Conservation (phyloP, 768 basidiomycete genomes). For the Psilocybe sp. region DNA sequence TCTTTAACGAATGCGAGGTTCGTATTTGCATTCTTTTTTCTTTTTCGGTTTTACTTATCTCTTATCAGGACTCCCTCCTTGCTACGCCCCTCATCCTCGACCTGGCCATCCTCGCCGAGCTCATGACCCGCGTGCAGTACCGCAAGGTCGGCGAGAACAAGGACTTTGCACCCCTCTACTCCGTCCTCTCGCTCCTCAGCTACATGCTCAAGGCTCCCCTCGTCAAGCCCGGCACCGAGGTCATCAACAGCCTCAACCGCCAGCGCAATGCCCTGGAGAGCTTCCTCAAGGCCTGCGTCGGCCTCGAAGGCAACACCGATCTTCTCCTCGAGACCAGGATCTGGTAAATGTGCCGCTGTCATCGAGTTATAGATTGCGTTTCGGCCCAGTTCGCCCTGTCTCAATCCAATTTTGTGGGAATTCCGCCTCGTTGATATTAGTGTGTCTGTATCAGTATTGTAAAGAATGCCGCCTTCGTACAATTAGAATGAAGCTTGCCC, state of each 20-base stretch:
- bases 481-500: too few species aligned
- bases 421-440: too few species aligned
- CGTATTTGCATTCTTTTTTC: slow-evolving; percentile 14
- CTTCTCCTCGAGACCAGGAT: slow-evolving; percentile 83
- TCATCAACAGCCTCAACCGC: slow-evolving; percentile 92
- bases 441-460: too few species aligned
- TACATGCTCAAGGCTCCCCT: slow-evolving; percentile 99
- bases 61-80: slow-evolving; percentile 79
- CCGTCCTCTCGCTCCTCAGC: slow-evolving; percentile 86
- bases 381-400: too few species aligned
- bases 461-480: too few species aligned
- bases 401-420: too few species aligned
- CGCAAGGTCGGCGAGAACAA: slow-evolving; percentile 49
- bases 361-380: too few species aligned
- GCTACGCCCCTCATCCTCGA: slow-evolving; percentile 97
- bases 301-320: slow-evolving; percentile 80
- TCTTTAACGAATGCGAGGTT: slow-evolving; percentile 97
- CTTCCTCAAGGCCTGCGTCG: slow-evolving; percentile 94
- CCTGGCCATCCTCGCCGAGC: slow-evolving; percentile 87
- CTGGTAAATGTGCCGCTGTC: slow-evolving; percentile 83
- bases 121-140: slow-evolving; percentile 91
- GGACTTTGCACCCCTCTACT: slow-evolving; percentile 84
- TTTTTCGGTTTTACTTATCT: slow-evolving; percentile 7
- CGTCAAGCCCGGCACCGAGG: slow-evolving; percentile 90
- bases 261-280: slow-evolving; percentile 92